Conservation (phyloP, 768 basidiomycete genomes). For the Mycena vitilis region DNA sequence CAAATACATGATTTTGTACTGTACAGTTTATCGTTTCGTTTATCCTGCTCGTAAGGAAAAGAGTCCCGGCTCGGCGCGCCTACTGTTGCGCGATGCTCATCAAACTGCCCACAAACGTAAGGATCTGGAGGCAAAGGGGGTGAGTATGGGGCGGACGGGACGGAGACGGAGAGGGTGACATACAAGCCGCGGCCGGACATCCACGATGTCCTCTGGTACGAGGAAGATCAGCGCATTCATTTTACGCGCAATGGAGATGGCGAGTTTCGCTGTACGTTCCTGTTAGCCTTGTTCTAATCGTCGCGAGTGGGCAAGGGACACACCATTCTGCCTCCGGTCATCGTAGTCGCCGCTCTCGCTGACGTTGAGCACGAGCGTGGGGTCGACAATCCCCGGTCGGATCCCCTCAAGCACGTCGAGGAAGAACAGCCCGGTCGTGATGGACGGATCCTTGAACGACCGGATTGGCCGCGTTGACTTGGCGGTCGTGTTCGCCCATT, state of each 20-base stretch:
- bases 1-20: constrained; percentile 16
- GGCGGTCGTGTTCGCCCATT: constrained; percentile 94
- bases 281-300: not conserved
- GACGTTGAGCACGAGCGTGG: constrained; percentile 77
- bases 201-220: constrained; percentile 97
- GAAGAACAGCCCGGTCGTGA: constrained; percentile 93
- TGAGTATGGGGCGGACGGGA: not conserved
- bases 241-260: constrained; percentile 98
- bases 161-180: constrained; percentile 41
- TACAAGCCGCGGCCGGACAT: constrained; percentile 90
- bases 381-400: constrained; percentile 95
- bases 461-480: constrained; percentile 79
- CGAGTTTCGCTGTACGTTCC: constrained; percentile 81
- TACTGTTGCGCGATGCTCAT: constrained; percentile 72
- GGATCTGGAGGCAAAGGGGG: constrained; percentile 65
- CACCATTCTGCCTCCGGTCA: constrained; percentile 92
- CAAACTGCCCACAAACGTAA: constrained; percentile 95
- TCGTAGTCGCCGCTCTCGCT: constrained; percentile 77
- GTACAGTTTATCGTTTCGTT: constrained; percentile 14
- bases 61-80: not conserved
- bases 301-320: constrained; percentile 34
- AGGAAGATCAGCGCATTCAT: constrained; percentile 96
- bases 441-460: constrained; percentile 93
- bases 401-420: constrained; percentile 92
- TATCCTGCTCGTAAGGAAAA: not conserved